Evolutionary conservation across 306 rosid genomes (phyloP), one percentile per base, ranked within the genome.

Genomic region (Cucumis cinereus): DNA sequence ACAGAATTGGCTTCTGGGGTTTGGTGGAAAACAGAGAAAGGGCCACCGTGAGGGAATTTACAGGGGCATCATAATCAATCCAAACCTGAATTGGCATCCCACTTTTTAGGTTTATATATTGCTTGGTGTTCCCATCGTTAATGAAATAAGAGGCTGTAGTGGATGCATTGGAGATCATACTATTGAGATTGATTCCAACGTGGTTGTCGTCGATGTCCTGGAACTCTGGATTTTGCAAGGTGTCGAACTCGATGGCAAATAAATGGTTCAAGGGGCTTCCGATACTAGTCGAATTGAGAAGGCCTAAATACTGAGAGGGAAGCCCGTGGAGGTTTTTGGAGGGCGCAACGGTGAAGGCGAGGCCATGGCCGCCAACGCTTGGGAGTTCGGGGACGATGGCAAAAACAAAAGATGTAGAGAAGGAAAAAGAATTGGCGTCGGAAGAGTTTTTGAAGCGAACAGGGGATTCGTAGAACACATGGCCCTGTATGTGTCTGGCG

Each of bases 21-120:
- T 86, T 92, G 20, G 82, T 12, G 40, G 96, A 84, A 55, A 66
- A 66, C 0, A 83, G 87, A n/a, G 97, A 88, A 59, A 92, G 56
- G 30, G 90, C 77, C 36, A 88, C 91, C 56, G 75, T 83, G 4
- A 92, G 14, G 17, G 80, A 30, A 68, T 59, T 80, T 30, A 43
- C 13, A 57, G 20, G 41, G 14, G 96, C 84, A 58, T 92, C 90
- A 75, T 90, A 92, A 76, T 90, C 91, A 75, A 92, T 79, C 97
- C 97, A 92, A 43, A 76, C 91, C 52, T 84, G 78, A 77, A 92
- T 82, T n/a, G 59, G n/a, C 7, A 1, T 7, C 24, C 59, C 24
- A 54, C 59, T 54, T 54, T n/a, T 54, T 1, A 54, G 59, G 11
- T 17, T 17, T n/a, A 54, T 1, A 54, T 0, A 8, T 19, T 8